Percentiles rank a stretch among this genome's conserved stretches.
Conservation (phyloP, 2,329 filamentous ascomycete species). For the Diplodia sapinea region DNA sequence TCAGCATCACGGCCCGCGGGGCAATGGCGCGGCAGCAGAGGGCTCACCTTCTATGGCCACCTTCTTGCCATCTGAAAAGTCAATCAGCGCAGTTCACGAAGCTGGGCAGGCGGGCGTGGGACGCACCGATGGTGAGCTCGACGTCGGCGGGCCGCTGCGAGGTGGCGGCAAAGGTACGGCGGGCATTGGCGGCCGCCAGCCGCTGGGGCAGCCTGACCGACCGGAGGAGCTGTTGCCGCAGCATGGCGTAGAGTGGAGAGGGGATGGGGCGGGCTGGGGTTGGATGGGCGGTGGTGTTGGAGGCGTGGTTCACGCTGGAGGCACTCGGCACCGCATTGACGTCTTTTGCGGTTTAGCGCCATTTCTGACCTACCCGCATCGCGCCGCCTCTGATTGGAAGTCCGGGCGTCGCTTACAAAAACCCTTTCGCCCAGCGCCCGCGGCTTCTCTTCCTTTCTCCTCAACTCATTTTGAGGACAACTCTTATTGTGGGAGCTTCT, state of each 20-base stretch:
- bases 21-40: constrained; percentile 26
- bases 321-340: constrained; percentile 27
- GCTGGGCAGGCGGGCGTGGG: constrained; percentile 36
- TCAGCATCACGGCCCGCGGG: constrained; percentile 33
- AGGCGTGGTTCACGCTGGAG: constrained; percentile 29
- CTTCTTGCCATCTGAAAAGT: constrained; percentile 85
- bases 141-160: constrained; percentile 84
- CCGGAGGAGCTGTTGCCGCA: constrained; percentile 69
- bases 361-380: constrained; percentile 10
- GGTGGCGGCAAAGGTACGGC: constrained; percentile 83
- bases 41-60: constrained; percentile 87
- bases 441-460: constrained; percentile 40
- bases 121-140: constrained; percentile 90
- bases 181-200: constrained; percentile 56
- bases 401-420: constrained; percentile 29
- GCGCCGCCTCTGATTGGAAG: constrained; percentile 29
- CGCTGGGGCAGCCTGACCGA: constrained; percentile 64
- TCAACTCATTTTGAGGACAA: constrained; percentile 65
- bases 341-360: constrained; percentile 26
- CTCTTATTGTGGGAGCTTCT: constrained; percentile 69
- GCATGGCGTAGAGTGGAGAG: constrained; percentile 52
- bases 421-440: constrained; percentile 6
- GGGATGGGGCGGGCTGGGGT: constrained; percentile 14
- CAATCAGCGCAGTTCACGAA: constrained; percentile 33
- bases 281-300: constrained; percentile 27